Evolutionary conservation across 2,329 filamentous ascomycete genomes (phyloP).

Genomic region (Stagonosporopsis tanaceti): DNA sequence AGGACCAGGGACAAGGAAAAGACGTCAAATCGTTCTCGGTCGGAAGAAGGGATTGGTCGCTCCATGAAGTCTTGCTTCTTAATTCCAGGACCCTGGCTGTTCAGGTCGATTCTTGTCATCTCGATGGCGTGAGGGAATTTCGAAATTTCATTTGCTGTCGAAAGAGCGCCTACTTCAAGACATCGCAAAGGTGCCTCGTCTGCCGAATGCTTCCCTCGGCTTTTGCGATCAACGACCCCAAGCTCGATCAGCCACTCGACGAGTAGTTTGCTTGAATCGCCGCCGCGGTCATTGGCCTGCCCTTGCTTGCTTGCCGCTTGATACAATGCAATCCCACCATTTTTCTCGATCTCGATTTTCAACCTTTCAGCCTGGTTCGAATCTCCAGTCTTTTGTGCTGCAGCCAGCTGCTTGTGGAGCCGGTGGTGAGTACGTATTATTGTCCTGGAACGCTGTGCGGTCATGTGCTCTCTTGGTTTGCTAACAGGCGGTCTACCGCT

Average conservation of each 20-base stretch:
- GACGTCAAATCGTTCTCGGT: constrained; percentile 78
- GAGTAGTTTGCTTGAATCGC: constrained; percentile 68
- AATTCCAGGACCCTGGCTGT: constrained; percentile 84
- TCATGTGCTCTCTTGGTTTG: constrained; percentile 53
- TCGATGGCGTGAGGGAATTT: constrained; percentile 70
- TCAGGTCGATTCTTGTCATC: constrained; percentile 85
- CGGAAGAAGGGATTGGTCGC: constrained; percentile 71
- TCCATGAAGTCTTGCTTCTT: constrained; percentile 94
- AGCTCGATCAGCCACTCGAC: constrained; percentile 63
- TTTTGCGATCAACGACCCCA: constrained; percentile 29
- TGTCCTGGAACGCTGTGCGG: constrained; percentile 64
- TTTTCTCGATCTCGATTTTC: constrained; percentile 60
- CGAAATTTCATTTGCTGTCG: constrained; percentile 84
- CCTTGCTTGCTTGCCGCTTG: constrained; percentile 70
- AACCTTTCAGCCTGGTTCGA: constrained; percentile 52
- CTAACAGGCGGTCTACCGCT: constrained; percentile 44
- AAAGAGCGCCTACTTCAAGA: constrained; percentile 89
- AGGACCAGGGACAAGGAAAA: constrained; percentile 91
- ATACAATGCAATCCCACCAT: constrained; percentile 67
- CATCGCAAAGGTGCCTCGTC: constrained; percentile 61
- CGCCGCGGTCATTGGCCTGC: constrained; percentile 66
- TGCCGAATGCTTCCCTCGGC: constrained; percentile 10
- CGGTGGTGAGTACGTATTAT: constrained; percentile 68
- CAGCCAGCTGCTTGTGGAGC: constrained; percentile 64
- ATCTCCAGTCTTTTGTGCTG: constrained; percentile 58